Base-by-base conservation (phyloP, 202 grass and related monocot genomes). In the Schoenoplectus tabernaemontani region DNA sequence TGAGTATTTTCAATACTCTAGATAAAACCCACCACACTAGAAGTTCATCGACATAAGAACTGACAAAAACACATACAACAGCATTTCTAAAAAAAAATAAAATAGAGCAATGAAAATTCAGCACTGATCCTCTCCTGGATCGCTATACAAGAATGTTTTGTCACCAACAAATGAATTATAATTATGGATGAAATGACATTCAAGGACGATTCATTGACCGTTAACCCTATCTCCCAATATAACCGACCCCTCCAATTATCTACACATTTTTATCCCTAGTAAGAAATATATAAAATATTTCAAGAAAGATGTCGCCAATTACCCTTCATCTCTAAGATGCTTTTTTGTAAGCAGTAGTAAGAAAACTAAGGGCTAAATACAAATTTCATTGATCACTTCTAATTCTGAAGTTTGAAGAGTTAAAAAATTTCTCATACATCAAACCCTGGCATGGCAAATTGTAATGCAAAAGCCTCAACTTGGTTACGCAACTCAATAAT, bases 361-460 rank as follows among this genome's bases (percentile, higher is more conserved):
- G 60, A 64, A 64, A 26, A 7, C 4, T 41, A 71, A 26, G 22
- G 22, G 66, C 41, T 71, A 74, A 53, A 13, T 10, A 16, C 28
- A 54, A 19, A 74, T 53, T 34, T 30, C 44, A 53, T n/a, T 4
- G 15, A 75, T 75, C 2, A 56, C 48, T 80, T 34, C 30, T 22
- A 26, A 17, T 80, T 62, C 26, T 80, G 26, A 80, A 80, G 28
- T 64, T 60, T 1, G 8, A 65, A 32, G 60, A 39, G 7, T 34
- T 61, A n/a, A 4, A 65, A 50, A 80, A 64, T 16, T 79, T 46
- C 4, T 91, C 83, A 99, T 19, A 89, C 65, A 82, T 99, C 96
- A 82, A 93, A 95, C 42, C 79, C 92, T 78, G 96, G 92, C 90
- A 99, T 88, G 32, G 85, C 92, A 86, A 99, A 99, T 68, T 85